A percentile compares a stretch with the other conserved stretches of the same genome.
Conservation (phyloP, 805 yeast genomes). For the Kuraishia molischiana region DNA sequence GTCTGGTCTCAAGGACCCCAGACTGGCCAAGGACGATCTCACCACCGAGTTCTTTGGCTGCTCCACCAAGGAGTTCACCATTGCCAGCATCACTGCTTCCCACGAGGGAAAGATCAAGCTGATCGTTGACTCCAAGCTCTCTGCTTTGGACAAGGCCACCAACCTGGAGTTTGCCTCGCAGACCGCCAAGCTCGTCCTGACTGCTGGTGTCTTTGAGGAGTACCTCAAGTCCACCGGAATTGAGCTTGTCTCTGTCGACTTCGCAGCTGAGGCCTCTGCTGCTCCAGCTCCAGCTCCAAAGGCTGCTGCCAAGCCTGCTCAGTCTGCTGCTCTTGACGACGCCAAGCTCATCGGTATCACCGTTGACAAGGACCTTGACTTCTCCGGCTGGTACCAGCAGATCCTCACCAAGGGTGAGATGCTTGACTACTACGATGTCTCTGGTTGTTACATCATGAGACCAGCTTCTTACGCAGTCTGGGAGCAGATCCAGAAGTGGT, state of each 20-base stretch:
- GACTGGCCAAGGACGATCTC: constrained; percentile 78
- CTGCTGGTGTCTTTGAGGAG: constrained; percentile 34
- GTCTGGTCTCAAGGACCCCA: constrained; percentile 72
- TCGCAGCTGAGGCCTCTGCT: constrained; percentile 30
- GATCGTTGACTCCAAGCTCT: constrained; percentile 43
- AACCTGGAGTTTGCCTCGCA: constrained; percentile 37
- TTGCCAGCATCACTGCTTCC: constrained; percentile 36
- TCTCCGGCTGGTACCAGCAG: constrained; percentile 97
- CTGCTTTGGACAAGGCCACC: constrained; percentile 28
- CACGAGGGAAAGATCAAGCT: constrained; percentile 53
- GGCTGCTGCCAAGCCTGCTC: constrained; percentile 13
- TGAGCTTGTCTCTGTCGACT: constrained; percentile 46
- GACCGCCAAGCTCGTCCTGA: constrained; percentile 40
- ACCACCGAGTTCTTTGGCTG: constrained; percentile 52
- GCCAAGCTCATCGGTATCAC: constrained; percentile 95
- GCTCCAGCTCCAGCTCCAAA: constrained; percentile 31
- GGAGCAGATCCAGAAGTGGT: constrained; percentile 89
- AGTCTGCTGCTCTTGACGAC: constrained; percentile 56
- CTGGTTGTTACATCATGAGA: constrained; percentile 96
- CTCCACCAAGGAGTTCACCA: constrained; percentile 50
- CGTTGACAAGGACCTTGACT: constrained; percentile 83
- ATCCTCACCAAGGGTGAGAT: constrained; percentile 94
- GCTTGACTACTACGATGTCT: constrained; percentile 97
- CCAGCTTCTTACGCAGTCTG: constrained; percentile 92
- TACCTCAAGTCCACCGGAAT: constrained; percentile 41